phyloP scores from a whole-genome alignment of 2,329 filamentous ascomycete genomes.

The Pseudocercospora vitis region DNA sequence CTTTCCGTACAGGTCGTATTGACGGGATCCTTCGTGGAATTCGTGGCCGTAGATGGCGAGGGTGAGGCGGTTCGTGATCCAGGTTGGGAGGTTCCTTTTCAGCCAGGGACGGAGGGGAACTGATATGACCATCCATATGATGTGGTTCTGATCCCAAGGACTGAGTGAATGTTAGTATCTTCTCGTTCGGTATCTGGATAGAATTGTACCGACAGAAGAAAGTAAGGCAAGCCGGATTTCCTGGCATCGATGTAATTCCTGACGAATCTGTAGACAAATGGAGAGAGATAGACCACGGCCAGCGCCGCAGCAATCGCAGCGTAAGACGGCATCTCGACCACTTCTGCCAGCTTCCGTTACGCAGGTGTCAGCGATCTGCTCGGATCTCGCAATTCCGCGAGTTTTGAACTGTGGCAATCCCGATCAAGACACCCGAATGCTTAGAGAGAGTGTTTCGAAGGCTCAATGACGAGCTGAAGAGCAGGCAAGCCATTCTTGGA shows the following conservation, averaged over 20 bases:
- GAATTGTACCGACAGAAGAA: conserved; percentile 22
- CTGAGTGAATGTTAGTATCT: conserved; percentile 3
- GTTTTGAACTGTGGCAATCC: too few relatives aligned
- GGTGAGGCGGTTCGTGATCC: conserved; percentile 25
- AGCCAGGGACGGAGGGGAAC: conserved; percentile 27
- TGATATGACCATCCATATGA: conserved; percentile 31
- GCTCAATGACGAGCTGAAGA: neutral
- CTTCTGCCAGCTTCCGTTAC: too few relatives aligned
- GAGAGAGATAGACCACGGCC: conserved; percentile 21
- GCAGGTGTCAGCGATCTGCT: neutral
- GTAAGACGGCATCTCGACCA: conserved; percentile 25
- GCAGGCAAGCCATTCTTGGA: too few relatives aligned
- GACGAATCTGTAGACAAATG: conserved; percentile 27
- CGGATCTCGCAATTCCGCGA: too few relatives aligned
- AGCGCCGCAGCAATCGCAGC: conserved; percentile 21
- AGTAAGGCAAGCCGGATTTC: conserved; percentile 29
- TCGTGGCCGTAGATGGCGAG: conserved; percentile 34
- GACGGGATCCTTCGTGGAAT: conserved; percentile 26
- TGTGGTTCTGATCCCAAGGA: conserved; percentile 31
- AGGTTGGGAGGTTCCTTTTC: conserved; percentile 26
- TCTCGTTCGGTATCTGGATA: neutral
- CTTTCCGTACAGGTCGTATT: conserved; percentile 21
- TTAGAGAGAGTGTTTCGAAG: too few relatives aligned
- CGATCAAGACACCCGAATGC: too few relatives aligned
- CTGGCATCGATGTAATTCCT: conserved; percentile 29